A percentile compares a stretch with the other conserved stretches of the same genome.
Conservation (phyloP, 176 grass and related monocot genomes). For the Thinopyrum elongatum region DNA sequence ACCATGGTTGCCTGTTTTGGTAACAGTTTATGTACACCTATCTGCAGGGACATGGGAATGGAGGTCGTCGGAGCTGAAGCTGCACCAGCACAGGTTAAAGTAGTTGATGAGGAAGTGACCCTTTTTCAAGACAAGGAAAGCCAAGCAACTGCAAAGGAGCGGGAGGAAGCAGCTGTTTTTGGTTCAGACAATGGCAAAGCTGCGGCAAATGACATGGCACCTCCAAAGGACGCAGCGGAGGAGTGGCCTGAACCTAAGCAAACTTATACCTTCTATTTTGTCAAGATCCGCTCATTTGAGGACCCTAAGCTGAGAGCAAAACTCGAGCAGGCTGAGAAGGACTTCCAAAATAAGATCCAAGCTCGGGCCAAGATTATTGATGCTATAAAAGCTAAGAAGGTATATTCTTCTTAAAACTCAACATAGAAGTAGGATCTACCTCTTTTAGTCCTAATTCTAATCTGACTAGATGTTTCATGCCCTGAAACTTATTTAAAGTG, state of each 20-base stretch:
- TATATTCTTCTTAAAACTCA: conserved; percentile 32
- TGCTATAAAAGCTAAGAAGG: conserved; percentile 75
- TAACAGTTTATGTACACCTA: conserved; percentile 6
- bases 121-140: conserved; percentile 65
- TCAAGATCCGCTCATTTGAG: conserved; percentile 68
- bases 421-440: neutral
- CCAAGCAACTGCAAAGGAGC: conserved; percentile 57
- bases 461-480: conserved; percentile 1
- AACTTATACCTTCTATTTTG: conserved; percentile 64
- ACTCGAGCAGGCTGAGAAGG: conserved; percentile 79
- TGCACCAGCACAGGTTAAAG: conserved; percentile 52
- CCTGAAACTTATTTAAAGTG: conserved; percentile 18
- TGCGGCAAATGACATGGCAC: conserved; percentile 41
- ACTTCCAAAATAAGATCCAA: conserved; percentile 78
- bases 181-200: conserved; percentile 50
- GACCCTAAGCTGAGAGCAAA: conserved; percentile 86
- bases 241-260: conserved; percentile 84
- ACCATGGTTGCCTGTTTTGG: neutral
- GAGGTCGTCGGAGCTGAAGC: conserved; percentile 64
- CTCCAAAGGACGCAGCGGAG: conserved; percentile 73
- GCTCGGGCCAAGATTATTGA: conserved; percentile 55
- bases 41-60: conserved; percentile 76
- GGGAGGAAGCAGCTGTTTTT: conserved; percentile 46
- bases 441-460: neutral
- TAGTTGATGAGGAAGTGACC: conserved; percentile 53